A percentile compares a stretch with the other conserved stretches of the same genome.
Conservation (phyloP, 202 grass and related monocot species). For the Setaria italica region DNA sequence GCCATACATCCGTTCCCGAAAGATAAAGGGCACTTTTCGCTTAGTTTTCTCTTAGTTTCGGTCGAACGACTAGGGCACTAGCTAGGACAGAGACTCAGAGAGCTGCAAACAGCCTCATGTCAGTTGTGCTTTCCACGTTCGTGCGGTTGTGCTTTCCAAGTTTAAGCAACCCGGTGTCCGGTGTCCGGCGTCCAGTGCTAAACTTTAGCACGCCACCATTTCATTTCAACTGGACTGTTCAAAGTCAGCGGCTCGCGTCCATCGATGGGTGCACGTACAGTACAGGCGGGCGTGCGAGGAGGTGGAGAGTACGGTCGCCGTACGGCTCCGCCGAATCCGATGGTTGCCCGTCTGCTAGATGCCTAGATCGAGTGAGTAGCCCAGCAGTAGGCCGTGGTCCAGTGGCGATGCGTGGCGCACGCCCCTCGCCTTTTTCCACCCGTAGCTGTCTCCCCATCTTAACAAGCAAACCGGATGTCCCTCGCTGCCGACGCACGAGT, state of each 20-base stretch:
- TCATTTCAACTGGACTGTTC: background rate
- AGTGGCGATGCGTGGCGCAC: background rate
- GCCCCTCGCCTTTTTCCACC: background rate
- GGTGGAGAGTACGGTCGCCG: slow-evolving; percentile 2
- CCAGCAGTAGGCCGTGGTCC: background rate
- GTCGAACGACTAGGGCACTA: no score
- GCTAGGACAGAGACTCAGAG: no score
- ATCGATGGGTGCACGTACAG: background rate
- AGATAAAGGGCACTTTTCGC: no score
- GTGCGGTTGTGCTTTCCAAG: no score
- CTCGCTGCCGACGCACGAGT: background rate
- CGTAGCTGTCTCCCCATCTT: background rate
- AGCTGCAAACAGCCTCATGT: no score
- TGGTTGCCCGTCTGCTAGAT: background rate
- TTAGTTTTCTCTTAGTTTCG: no score
- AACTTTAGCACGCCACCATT: no score
- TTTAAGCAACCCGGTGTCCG: no score
- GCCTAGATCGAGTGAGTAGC: background rate
- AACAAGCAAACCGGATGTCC: background rate
- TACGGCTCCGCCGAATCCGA: slow-evolving; percentile 18
- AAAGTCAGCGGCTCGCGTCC: background rate
- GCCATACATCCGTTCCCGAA: no score
- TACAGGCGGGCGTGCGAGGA: background rate
- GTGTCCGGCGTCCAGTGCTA: no score
- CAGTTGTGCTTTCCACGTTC: no score